Base-by-base conservation (phyloP, 2,329 filamentous ascomycete genomes). In the Diaporthe batatas region DNA sequence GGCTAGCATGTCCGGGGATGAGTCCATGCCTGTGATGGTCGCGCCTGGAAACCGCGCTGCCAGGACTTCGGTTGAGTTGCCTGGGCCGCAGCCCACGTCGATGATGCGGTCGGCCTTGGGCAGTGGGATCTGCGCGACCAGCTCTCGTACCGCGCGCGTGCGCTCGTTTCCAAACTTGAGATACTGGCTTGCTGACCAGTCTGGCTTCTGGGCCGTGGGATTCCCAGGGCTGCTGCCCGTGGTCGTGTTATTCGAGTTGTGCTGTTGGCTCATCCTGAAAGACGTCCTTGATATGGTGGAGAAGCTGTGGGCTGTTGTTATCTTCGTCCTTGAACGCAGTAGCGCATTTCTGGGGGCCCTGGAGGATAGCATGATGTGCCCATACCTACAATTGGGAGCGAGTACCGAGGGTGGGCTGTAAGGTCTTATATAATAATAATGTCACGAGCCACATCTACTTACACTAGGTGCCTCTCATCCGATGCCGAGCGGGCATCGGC, bases 31-130 rank as follows among this genome's bases (percentile, higher is more conserved):
- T 0, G 81, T 81, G 55, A 91, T 76, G 0, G 77, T 72, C 0
- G 89, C 85, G 5, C 79, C 58, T 0, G 88, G 87, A 77, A 86
- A 91, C 6, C 83, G 82, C 3, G 78, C 76, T 6, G 80, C 79
- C 1, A 91, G 82, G 1, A 86, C 84, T 0, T 80, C 79, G 0
- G 89, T 91, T 2, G 86, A 89, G 80, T 90, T 91, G 6, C 86
- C 89, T 0, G 89, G 89, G 0, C 89, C 89, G 78, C 89, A 91
- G 75, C 89, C 89, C 1, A 91, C 81, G 73, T 91, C 89, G 76
- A 89, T 81, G 75, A 91, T 85, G 36, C 78, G 80, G 12, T 80
- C 77, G n/a, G 87, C 80, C 0, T 77, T 70, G 18, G 80, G 75
- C 1, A 86, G 80, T 0, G 82, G 81, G 2, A 90, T 78, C 42